Conservation (phyloP, 192 early-diverging fungal genomes). For the Linnemannia zychae region DNA sequence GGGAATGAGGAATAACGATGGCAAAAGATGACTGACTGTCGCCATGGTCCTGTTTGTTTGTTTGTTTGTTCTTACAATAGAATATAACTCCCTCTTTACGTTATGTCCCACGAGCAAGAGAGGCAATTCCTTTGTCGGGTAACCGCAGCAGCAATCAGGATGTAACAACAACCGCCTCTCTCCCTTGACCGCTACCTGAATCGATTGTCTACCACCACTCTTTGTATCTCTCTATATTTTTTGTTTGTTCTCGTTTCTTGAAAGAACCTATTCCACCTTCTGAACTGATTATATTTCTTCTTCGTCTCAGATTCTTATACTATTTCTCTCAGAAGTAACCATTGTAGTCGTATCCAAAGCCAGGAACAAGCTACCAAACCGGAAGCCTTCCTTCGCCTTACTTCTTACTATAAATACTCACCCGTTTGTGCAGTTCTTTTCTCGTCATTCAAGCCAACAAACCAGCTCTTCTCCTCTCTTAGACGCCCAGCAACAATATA, state of each 20-base stretch:
- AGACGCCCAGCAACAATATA: background rate
- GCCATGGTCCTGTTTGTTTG: background rate
- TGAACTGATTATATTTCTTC: background rate
- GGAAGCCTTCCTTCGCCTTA: background rate
- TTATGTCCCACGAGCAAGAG: background rate
- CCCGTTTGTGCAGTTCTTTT: background rate
- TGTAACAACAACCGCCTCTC: conserved; percentile 5
- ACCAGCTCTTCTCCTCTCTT: background rate
- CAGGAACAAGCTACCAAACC: background rate
- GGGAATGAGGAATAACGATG: background rate
- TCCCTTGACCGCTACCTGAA: background rate
- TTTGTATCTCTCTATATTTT: background rate
- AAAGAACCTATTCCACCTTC: background rate
- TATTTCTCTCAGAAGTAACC: background rate
- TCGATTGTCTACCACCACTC: background rate
- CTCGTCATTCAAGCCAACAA: background rate
- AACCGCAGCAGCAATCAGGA: background rate
- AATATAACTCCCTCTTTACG: background rate
- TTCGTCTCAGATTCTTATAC: background rate
- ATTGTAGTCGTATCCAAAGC: background rate
- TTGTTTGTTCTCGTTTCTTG: background rate
- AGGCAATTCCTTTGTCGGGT: background rate
- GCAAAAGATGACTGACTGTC: background rate
- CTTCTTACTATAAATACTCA: background rate
- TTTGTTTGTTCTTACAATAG: background rate